Conservation (phyloP, 208 protist species). For the Angomonas desouzai region DNA sequence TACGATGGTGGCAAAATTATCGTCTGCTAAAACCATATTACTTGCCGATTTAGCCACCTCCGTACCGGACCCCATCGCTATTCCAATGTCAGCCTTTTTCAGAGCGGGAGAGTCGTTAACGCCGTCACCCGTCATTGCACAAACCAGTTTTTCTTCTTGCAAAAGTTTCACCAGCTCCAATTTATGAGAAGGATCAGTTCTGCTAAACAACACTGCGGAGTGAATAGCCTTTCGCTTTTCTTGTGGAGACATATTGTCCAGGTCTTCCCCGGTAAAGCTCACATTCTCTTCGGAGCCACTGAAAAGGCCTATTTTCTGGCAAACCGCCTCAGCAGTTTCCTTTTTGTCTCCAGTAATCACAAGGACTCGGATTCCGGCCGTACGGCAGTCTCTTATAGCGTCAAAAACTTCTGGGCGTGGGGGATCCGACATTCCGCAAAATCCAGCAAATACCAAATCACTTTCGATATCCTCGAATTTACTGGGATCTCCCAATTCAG, state of each 20-base stretch:
- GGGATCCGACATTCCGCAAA: constrained; percentile 94
- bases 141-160: constrained; percentile 80
- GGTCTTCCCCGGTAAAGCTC: constrained; percentile 73
- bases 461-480: constrained; percentile 76
- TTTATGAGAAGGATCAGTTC: constrained; percentile 85
- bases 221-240: constrained; percentile 55
- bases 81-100: constrained; percentile 98
- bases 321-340: constrained; percentile 95
- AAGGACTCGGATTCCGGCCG: constrained; percentile 96
- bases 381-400: constrained; percentile 88
- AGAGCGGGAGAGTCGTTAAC: constrained; percentile 96
- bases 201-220: constrained; percentile 74
- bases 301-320: constrained; percentile 92
- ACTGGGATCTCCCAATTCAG: constrained; percentile 49
- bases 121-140: constrained; percentile 90
- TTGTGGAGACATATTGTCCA: constrained; percentile 54
- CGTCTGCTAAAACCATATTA: constrained; percentile 95
- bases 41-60: constrained; percentile 96
- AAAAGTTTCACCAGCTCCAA: constrained; percentile 81
- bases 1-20: constrained; percentile 98
- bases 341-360: constrained; percentile 98
- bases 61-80: constrained; percentile 98
- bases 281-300: constrained; percentile 24
- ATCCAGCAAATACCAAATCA: constrained; percentile 85
- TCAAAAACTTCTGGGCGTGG: constrained; percentile 85